Percentiles rank a stretch among this genome's conserved stretches.
Conservation (phyloP, 2,329 filamentous ascomycete species). For the Diaporthe sp. region DNA sequence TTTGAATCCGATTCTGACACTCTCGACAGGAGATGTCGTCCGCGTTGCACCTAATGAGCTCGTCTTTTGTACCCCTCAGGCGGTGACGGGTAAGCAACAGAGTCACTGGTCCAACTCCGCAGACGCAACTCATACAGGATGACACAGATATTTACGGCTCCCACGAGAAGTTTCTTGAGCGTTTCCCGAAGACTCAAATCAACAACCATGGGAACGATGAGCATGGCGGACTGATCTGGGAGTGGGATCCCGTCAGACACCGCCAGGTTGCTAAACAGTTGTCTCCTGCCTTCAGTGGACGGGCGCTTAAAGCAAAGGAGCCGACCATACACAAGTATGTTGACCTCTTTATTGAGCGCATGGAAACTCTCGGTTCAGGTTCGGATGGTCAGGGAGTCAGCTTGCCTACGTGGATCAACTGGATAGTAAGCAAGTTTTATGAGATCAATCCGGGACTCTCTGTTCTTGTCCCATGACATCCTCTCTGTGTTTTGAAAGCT, state of each 20-base stretch:
- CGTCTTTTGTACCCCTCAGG: constrained; percentile 33
- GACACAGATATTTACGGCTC: constrained; percentile 42
- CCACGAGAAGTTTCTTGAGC: constrained; percentile 41
- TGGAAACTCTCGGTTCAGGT: constrained; percentile 35
- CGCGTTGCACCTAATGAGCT: constrained; percentile 38
- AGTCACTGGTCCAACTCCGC: too few species aligned
- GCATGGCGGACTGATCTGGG: constrained; percentile 43
- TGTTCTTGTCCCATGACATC: background rate
- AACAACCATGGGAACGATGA: constrained; percentile 43
- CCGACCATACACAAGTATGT: constrained; percentile 43
- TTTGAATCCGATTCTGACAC: accelerated
- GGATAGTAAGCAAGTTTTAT: constrained; percentile 28
- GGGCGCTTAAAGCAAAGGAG: constrained; percentile 40
- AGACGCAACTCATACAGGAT: background rate
- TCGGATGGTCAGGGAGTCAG: constrained; percentile 27
- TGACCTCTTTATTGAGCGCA: constrained; percentile 43
- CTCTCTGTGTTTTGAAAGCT: background rate
- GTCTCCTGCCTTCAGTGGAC: constrained; percentile 44
- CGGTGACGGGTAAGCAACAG: constrained; percentile 3
- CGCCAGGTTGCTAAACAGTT: constrained; percentile 43
- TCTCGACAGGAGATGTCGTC: constrained; percentile 28
- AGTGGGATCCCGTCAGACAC: constrained; percentile 44
- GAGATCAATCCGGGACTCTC: background rate
- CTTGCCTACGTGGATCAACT: constrained; percentile 42
- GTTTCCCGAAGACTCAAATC: constrained; percentile 44